Evolutionary conservation across 2,329 filamentous ascomycete genomes (phyloP), one percentile per base, ranked within the genome.

Genomic region (Exutisphaerella laricina): DNA sequence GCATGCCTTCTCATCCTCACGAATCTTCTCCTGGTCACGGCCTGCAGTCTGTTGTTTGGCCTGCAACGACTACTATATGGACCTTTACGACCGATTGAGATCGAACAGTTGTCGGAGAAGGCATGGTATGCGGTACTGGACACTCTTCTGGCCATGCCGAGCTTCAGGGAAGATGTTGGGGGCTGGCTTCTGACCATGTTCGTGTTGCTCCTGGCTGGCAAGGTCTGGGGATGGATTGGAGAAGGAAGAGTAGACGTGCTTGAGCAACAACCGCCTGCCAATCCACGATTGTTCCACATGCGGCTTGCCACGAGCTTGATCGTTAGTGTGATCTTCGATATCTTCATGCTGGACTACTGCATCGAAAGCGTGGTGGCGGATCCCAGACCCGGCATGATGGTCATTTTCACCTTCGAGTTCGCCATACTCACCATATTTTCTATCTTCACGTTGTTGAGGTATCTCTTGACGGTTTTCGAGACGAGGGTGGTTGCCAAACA

Each of bases 401-500:
- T 98, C 50, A 97, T 98, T 88, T 98, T 98, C 60, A 80, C 94
- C 4, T 98, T 98, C 57, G 92, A 98, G 65, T 97, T 97, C 61
- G 89, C 90, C 26, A 82, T 98, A 31, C 70, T 97, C 47, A 75
- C 80, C 2, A 83, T 94, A 7, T 82, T 82, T 39, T 94, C 90
- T 1, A 72, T 80, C 39, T 88, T 90, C 35, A 95, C 88, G 0
- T 75, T 79, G 2, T 72, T 80, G 41, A 81, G 89, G 46, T 98
- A 98, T 65, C 65, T 77, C 14, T 76, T 97, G 38, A 85, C 84
- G 3, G 66, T 96, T 31, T 71, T 82, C 6, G 92, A 98, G 64
- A 78, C 85, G 34, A 77, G 76, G 35, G 83, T 96, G 39, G 76
- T 85, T 41, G 79, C 79, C 58, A 74, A 77, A 43, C 90, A 97